These are phyloP conservation scores for Ramaria sp. DNA, from an alignment of 768 basidiomycete genomes.

Conservation along the genomic window DNA sequence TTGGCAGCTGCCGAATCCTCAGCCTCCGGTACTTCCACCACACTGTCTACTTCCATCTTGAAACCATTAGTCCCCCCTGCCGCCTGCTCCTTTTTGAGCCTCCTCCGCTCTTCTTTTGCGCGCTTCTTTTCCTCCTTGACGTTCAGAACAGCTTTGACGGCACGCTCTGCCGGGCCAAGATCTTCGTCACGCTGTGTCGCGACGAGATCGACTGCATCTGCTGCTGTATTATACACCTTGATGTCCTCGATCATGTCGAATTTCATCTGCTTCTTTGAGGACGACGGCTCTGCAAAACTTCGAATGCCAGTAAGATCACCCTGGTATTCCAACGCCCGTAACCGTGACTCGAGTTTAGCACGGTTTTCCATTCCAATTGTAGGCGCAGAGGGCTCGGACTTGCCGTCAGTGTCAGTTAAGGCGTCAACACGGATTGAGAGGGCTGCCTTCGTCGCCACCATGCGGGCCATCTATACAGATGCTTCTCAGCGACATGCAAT, in stretches of 20 bases:
- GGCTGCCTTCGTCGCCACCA: conserved; percentile 98
- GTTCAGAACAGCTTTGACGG: conserved; percentile 64
- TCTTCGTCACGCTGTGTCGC: conserved; percentile 63
- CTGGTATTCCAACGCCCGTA: conserved; percentile 81
- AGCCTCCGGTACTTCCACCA: background rate
- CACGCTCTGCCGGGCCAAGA: conserved; percentile 48
- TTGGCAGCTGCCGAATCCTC: background rate
- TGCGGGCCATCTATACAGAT: conserved; percentile 88
- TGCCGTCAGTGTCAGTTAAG: conserved; percentile 83
- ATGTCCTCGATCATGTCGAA: conserved; percentile 77
- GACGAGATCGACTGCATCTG: conserved; percentile 75
- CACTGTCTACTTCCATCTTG: background rate
- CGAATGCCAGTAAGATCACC: conserved; percentile 64
- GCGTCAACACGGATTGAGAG: conserved; percentile 97
- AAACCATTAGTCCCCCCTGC: background rate
- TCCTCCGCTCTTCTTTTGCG: conserved; percentile 63
- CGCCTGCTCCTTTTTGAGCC: conserved; percentile 9
- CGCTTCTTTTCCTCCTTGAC: conserved; percentile 82
- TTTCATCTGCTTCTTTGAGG: conserved; percentile 58
- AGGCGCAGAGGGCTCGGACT: conserved; percentile 72
- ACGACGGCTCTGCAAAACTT: conserved; percentile 39
- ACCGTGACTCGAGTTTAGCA: conserved; percentile 87
- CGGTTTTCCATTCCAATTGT: conserved; percentile 90
- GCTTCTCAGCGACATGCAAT: background rate
- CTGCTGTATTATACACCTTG: conserved; percentile 76